Base-by-base conservation (phyloP, 2,329 filamentous ascomycete genomes). In the Sporothrix luriei region DNA sequence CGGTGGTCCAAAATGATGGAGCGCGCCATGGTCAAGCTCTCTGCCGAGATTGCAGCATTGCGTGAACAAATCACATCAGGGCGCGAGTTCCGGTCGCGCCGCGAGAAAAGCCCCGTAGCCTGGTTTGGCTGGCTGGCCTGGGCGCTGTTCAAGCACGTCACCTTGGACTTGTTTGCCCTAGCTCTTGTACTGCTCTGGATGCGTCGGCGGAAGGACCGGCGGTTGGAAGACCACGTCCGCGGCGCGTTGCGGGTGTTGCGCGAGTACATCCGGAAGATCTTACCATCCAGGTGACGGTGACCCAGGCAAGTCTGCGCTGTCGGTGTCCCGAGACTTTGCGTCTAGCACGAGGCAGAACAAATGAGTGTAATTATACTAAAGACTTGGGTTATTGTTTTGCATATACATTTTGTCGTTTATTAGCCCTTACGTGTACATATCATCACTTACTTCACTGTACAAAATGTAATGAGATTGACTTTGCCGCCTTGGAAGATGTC, bases 21-120 rank as follows among this genome's bases (percentile, higher is more conserved):
- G 80, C 87, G 89, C 55, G 92, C 93, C 26, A 84, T 98, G 69
- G 92, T 94, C 69, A 92, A 93, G 75, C 89, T 98, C 81, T 97
- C 94, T 5, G 91, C 93, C 19, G 95, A 99, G 80, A 88, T 99
- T 43, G 94, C 95, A 1, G 95, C 95, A 0, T 80, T 98, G 72
- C 87, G 95, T 48, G 95, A 99, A 79, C 94, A 98, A 77, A 90
- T 98, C 74, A 90, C 93, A 68, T 86, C 88, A 0, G 89, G 92
- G 0, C 85, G 91, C 14, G 87, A 94, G 73, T 91, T 91, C 81
- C 86, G 87, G 72, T 85, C 87, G 21, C 87, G 86, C 74, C 89
- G 85, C 74, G 86, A 87, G 72, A 87, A 86, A 72, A 89, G 86
- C 68, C 78, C 91, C 29, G 84, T 87, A 64, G 85, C 88, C 1